phyloP scores from a whole-genome alignment of 192 early-diverging fungal species.

The Dissophora globulifera region DNA sequence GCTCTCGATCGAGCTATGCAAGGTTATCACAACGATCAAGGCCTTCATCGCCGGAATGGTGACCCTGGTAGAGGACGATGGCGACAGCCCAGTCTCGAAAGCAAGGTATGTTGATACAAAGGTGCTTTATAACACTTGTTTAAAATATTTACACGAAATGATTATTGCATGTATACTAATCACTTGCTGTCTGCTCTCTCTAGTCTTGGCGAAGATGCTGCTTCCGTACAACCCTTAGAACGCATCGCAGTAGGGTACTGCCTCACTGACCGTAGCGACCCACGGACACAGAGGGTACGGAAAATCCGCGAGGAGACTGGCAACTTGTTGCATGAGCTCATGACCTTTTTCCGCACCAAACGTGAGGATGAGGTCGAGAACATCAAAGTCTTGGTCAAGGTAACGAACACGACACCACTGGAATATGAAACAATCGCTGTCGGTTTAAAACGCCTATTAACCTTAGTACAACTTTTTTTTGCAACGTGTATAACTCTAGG shows the following conservation, averaged over 20 bases:
- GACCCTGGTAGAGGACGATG: slow-evolving; percentile 65
- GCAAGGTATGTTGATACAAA: slow-evolving; percentile 38
- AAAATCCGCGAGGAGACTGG: slow-evolving; percentile 67
- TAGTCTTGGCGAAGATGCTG: slow-evolving; percentile 53
- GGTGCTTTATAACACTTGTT: not conserved
- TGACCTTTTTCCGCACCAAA: slow-evolving; percentile 58
- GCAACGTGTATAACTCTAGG: too few species aligned
- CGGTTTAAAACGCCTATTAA: too few species aligned
- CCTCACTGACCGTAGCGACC: slow-evolving; percentile 68
- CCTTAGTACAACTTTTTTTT: too few species aligned
- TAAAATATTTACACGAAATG: not conserved
- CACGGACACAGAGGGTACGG: slow-evolving; percentile 57
- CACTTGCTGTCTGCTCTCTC: not conserved
- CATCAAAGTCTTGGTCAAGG: slow-evolving; percentile 73
- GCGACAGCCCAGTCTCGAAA: slow-evolving; percentile 46
- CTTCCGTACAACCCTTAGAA: slow-evolving; percentile 49
- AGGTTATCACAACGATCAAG: slow-evolving; percentile 58
- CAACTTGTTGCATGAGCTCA: slow-evolving; percentile 60
- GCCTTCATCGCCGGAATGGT: slow-evolving; percentile 66
- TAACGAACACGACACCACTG: too few species aligned
- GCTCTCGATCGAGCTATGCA: slow-evolving; percentile 63
- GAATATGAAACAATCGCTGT: too few species aligned
- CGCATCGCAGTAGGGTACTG: slow-evolving; percentile 71
- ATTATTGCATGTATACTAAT: not conserved
- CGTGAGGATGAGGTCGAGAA: slow-evolving; percentile 84